Evolutionary conservation across 140 eudicot genomes (phyloP).

Genomic region (Cichorium intybus): DNA sequence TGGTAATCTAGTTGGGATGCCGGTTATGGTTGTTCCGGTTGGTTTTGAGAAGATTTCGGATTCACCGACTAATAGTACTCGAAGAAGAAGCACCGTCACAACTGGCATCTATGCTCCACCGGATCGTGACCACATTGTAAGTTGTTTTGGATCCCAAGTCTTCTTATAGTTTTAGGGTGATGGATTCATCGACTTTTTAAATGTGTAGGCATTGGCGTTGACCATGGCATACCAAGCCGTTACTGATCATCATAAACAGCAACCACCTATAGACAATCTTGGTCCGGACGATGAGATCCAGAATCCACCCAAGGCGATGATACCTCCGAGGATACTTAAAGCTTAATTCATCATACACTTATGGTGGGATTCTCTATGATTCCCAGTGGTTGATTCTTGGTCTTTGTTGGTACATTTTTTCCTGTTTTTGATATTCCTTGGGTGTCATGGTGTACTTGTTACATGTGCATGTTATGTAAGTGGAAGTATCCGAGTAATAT

Average conservation of each 20-base stretch:
- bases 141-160: background rate
- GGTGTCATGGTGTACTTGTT: background rate
- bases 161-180: background rate
- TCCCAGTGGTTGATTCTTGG: no score
- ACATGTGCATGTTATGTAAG: no score
- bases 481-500: no score
- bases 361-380: background rate
- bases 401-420: background rate
- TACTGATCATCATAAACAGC: slow-evolving; percentile 77
- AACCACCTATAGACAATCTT: slow-evolving; percentile 71
- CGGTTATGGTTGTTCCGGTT: slow-evolving; percentile 76
- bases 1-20: slow-evolving; percentile 90
- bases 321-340: slow-evolving; percentile 57
- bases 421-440: background rate
- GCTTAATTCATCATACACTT: slow-evolving; percentile 3
- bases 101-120: slow-evolving; percentile 84
- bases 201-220: slow-evolving; percentile 73
- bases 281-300: slow-evolving; percentile 61
- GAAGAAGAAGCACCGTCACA: slow-evolving; percentile 51
- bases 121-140: slow-evolving; percentile 76
- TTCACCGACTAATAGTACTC: slow-evolving; percentile 44
- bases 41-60: slow-evolving; percentile 58
- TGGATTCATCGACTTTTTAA: background rate
- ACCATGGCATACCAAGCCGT: slow-evolving; percentile 76
- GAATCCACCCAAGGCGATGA: slow-evolving; percentile 43